phyloP scores from a whole-genome alignment of 2,329 filamentous ascomycete genomes.

The Ceratocystis lukuohia region DNA sequence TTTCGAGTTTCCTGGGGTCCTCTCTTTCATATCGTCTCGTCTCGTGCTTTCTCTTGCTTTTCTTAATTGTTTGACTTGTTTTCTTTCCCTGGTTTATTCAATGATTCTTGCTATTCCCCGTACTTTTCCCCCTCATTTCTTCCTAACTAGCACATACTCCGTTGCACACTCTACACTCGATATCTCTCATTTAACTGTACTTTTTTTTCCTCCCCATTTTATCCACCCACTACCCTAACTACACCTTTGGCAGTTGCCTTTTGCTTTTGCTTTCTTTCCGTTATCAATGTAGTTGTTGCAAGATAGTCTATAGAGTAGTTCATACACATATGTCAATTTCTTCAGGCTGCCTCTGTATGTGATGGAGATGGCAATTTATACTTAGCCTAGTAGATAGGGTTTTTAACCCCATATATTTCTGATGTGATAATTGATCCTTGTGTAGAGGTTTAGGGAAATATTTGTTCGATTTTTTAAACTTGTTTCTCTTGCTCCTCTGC shows the following conservation, averaged over 20 bases:
- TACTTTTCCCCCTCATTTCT: background rate
- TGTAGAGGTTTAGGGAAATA: too few species aligned
- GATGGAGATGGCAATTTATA: too few species aligned
- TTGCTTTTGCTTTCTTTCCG: background rate
- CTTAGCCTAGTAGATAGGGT: too few species aligned
- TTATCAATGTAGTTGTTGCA: background rate
- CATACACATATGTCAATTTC: background rate
- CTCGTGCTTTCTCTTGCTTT: background rate
- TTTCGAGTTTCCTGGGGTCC: too few species aligned
- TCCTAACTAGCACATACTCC: background rate
- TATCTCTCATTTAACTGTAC: background rate
- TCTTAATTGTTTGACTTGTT: background rate
- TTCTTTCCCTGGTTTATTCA: too few species aligned
- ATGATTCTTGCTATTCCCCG: background rate
- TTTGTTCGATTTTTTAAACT: too few species aligned
- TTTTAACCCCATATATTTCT: too few species aligned
- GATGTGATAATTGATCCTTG: too few species aligned
- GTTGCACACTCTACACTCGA: background rate
- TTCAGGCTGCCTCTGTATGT: too few species aligned
- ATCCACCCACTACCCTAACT: background rate
- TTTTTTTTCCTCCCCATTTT: background rate
- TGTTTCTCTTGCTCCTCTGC: too few species aligned
- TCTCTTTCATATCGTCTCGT: too few species aligned
- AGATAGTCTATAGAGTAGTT: background rate
- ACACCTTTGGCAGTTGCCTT: background rate